Percentiles rank a stretch among this genome's conserved stretches.
phyloP scores from a whole-genome alignment of 768 basidiomycete species.

The Boletellus ananiceps region DNA sequence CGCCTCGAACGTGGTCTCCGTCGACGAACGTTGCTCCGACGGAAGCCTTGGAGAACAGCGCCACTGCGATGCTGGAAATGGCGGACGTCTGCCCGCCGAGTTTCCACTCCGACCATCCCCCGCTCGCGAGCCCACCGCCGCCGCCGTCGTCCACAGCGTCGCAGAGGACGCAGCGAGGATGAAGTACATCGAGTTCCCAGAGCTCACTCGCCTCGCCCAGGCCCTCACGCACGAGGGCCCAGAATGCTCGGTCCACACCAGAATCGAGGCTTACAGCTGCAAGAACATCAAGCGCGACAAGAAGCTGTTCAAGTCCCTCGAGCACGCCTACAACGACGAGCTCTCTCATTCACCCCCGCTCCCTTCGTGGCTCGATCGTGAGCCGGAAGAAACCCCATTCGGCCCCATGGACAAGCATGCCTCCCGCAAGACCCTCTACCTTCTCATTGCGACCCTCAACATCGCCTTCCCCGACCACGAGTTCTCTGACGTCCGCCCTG shows the following conservation, averaged over 20 bases:
- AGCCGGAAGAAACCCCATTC: conserved; percentile 80
- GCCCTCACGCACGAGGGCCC: conserved; percentile 81
- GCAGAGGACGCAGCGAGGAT: too few relatives aligned
- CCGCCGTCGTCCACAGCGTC: background rate
- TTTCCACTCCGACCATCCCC: conserved; percentile 2
- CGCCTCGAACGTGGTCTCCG: too few relatives aligned
- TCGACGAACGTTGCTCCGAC: too few relatives aligned
- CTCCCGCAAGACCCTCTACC: conserved; percentile 89
- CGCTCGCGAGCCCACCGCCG: background rate
- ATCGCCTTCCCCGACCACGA: conserved; percentile 97
- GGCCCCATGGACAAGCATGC: conserved; percentile 83
- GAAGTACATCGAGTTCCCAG: conserved; percentile 89
- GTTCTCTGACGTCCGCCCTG: conserved; percentile 87
- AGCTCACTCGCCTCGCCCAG: conserved; percentile 69
- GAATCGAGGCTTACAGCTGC: conserved; percentile 96
- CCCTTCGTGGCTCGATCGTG: conserved; percentile 69
- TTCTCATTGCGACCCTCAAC: conserved; percentile 95
- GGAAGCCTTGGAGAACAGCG: too few relatives aligned
- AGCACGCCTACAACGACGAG: conserved; percentile 75
- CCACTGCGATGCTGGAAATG: too few relatives aligned
- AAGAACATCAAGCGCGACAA: conserved; percentile 97
- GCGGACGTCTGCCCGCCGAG: background rate
- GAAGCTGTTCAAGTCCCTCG: conserved; percentile 90
- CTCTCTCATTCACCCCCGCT: conserved; percentile 80
- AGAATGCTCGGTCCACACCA: conserved; percentile 84